Evolutionary conservation across 495 filamentous ascomycete genomes (phyloP), one percentile per base, ranked within the genome.

Genomic region (Lentithecium fluviatile): DNA sequence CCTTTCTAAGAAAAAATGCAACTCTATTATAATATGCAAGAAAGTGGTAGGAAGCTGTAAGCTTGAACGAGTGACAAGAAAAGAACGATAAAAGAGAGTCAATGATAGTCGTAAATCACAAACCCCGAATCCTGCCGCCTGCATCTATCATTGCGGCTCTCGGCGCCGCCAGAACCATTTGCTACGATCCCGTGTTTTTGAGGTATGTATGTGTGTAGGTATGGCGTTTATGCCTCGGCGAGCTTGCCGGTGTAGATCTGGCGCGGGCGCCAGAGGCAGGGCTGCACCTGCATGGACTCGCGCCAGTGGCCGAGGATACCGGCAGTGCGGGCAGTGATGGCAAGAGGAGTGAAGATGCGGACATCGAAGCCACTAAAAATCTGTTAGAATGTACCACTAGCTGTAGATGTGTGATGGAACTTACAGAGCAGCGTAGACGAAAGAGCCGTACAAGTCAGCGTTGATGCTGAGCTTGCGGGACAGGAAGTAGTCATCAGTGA

Each of bases 391-490:
- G 29, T 6, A 15, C 15, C 13, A 13, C 40, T 43, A 20, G 40
- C 6, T 43, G 40, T 3, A 43, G 3, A 5, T 50, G 40, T 43
- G 13, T 3, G 40, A 13, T 43, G 10, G 34, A n/a, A 62, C 70
- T 55, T 47, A 75, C 82, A 84, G 73, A 3, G 74, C 77, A 6
- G 77, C 80, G 47, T 82, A 85, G n/a, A 81, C 75, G 45, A 85
- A 80, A 23, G 75, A 76, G 5, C 78, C 79, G 69, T 81, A 84
- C 53, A 84, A 76, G 52, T 85, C 83, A 10, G 80, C 82, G 61
- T 85, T 85, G 0, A 79, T 77, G 40, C 80, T 78, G 45, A 85
- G 62, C 0, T 74, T 72, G 10, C 81, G 65, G 20, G 69, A 67
- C 5, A 67, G 58, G 42, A 85, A 84, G 59, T 81, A 85, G 25